Conservation (phyloP, 176 grass and related monocot species). For the Rhynchospora breviuscula region DNA sequence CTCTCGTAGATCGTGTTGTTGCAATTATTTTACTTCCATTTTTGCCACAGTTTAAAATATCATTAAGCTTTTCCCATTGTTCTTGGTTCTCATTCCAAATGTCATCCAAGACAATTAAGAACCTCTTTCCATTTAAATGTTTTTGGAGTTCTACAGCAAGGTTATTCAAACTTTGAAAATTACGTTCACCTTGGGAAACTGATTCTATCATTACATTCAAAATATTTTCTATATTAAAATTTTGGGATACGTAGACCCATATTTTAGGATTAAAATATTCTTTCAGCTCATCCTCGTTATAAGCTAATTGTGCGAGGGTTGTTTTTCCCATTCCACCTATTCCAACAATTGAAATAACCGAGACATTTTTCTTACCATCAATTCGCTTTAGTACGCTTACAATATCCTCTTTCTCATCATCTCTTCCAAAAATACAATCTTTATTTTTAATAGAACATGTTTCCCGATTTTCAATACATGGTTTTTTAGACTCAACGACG, state of each 20-base stretch:
- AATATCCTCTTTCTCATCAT: neutral
- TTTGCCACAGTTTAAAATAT: neutral
- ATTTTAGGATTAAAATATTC: neutral
- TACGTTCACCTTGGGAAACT: neutral
- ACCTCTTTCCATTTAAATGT: no score
- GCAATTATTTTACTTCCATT: slow-evolving; percentile 25
- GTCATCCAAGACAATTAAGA: slow-evolving; percentile 32
- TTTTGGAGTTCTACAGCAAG: neutral
- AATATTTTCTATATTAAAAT: neutral
- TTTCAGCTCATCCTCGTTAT: neutral
- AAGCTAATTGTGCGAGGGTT: slow-evolving; percentile 20
- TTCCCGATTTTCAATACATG: no score
- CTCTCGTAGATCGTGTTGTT: slow-evolving; percentile 10
- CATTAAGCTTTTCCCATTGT: slow-evolving; percentile 2
- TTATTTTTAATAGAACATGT: no score
- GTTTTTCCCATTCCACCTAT: slow-evolving; percentile 29
- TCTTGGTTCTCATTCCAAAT: slow-evolving; percentile 18
- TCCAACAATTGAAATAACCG: neutral
- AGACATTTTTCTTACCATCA: neutral
- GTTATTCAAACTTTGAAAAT: neutral
- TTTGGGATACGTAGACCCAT: slow-evolving; percentile 32
- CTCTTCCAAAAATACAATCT: neutral
- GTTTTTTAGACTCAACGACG: no score
- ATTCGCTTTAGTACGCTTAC: neutral
- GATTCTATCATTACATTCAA: neutral